phyloP scores from a whole-genome alignment of 2,329 filamentous ascomycete genomes.

The Pseudogymnoascus sp. region DNA sequence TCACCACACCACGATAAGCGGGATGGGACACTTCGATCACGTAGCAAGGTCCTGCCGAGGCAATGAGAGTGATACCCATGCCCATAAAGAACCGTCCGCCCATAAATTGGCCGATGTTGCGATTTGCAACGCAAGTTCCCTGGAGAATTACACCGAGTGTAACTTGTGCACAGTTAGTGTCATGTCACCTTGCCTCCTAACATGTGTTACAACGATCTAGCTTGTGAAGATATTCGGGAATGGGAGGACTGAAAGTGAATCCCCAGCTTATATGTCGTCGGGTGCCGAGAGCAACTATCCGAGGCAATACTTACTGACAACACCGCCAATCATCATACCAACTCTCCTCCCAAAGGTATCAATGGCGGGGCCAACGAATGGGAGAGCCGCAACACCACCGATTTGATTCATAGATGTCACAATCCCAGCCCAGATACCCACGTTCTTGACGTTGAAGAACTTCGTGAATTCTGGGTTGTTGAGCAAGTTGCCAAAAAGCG shows the following conservation, averaged over 20 bases:
- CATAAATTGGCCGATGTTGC: conserved; percentile 36
- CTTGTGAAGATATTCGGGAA: background rate
- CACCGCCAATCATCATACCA: conserved; percentile 40
- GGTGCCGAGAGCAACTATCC: background rate
- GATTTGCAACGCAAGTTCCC: conserved; percentile 26
- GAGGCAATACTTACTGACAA: conserved; percentile 28
- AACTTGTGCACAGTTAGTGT: conserved; percentile 23
- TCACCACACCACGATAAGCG: conserved; percentile 36
- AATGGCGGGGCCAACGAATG: conserved; percentile 38
- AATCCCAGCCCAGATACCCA: conserved; percentile 42
- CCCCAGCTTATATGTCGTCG: background rate
- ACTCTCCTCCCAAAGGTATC: conserved; percentile 39
- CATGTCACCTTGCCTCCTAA: conserved; percentile 40
- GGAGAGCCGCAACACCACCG: conserved; percentile 39
- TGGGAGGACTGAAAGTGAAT: background rate
- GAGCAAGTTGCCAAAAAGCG: conserved; percentile 40
- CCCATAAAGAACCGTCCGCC: conserved; percentile 53
- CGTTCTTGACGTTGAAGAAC: conserved; percentile 34
- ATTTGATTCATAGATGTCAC: conserved; percentile 45
- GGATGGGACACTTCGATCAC: conserved; percentile 41
- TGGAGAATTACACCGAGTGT: conserved; percentile 38
- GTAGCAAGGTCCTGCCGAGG: conserved; percentile 39
- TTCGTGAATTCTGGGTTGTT: conserved; percentile 34
- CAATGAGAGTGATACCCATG: conserved; percentile 42
- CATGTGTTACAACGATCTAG: conserved; percentile 34